Conservation (phyloP, 441 rosid genomes). For the Flueggea neowawraea region DNA sequence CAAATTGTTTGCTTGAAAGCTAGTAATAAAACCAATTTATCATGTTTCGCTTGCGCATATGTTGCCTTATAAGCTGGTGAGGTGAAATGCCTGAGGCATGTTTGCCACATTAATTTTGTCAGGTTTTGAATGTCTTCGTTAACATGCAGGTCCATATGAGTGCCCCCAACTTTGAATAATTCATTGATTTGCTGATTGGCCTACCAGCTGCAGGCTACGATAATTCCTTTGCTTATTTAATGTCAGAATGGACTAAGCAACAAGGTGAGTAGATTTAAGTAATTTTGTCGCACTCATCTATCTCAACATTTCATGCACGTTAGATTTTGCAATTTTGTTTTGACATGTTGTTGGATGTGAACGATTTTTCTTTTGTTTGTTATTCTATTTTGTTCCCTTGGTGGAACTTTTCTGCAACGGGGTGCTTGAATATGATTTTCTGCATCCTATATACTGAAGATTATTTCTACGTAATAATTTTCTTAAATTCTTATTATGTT, state of each 20-base stretch:
- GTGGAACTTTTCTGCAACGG: neutral
- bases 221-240: slow-evolving; percentile 71
- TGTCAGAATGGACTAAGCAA: slow-evolving; percentile 93
- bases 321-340: no score
- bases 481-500: no score
- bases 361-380: neutral
- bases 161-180: slow-evolving; percentile 67
- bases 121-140: slow-evolving; percentile 9
- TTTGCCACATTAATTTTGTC: neutral
- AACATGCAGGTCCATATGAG: slow-evolving; percentile 80
- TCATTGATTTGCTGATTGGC: slow-evolving; percentile 65
- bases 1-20: neutral
- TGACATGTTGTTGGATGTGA: no score
- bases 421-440: no score
- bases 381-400: neutral
- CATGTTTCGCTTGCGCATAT: slow-evolving; percentile 1
- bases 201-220: slow-evolving; percentile 61
- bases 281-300: neutral
- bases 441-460: no score
- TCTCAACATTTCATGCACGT: no score
- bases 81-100: slow-evolving; percentile 1
- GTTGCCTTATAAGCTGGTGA: neutral
- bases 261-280: slow-evolving; percentile 52
- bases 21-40: slow-evolving; percentile 2
- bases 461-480: no score